Base-by-base conservation (phyloP, 2,329 filamentous ascomycete genomes). In the Capronia epimyces region DNA sequence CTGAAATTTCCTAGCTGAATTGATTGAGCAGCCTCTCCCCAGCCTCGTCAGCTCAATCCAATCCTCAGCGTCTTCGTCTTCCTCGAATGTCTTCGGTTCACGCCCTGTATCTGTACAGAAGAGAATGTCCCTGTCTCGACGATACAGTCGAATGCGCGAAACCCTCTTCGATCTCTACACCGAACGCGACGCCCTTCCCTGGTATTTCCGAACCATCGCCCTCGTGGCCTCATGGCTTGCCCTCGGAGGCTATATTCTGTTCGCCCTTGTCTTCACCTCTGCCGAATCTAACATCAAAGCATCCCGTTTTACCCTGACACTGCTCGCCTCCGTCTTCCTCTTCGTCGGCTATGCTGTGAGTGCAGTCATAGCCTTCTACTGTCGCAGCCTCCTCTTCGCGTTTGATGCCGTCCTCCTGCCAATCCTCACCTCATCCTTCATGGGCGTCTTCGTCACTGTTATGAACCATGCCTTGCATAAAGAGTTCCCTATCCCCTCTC, bases 81-180 rank as follows among this genome's bases (percentile, higher is more conserved):
- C 42, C 39, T 53, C 49, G 29, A 6, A 8, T 32, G 13, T n/a
- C 12, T 3, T 9, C 13, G n/a, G 3, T 32, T 32, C 3, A n/a
- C 3, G 7, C 29, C 7, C 29, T 32, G 29, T 6, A 12, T n/a
- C 29, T 32, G 13, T 32, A 16, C 46, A 36, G 50, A 52, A 45
- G 46, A 54, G 48, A 42, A 57, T 57, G 55, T 43, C 29, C 15
- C 48, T 57, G 55, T 43, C 29, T 15, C 48, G 49, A 15, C 46
- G 43, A 25, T 57, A 54, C 46, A 47, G 34, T 34, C 55, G 46
- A 29, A 42, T 58, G 47, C 53, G 56, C 21, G 56, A 58, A 45
- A 60, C 56, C 31, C 42, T 32, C 32, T 58, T 60, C 44, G 58
- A 60, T 49, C 56, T 60, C 32, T 60, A 60, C 42, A 52, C 52